Conservation (phyloP, 257 asterid genomes). For the Petunia axillaris region DNA sequence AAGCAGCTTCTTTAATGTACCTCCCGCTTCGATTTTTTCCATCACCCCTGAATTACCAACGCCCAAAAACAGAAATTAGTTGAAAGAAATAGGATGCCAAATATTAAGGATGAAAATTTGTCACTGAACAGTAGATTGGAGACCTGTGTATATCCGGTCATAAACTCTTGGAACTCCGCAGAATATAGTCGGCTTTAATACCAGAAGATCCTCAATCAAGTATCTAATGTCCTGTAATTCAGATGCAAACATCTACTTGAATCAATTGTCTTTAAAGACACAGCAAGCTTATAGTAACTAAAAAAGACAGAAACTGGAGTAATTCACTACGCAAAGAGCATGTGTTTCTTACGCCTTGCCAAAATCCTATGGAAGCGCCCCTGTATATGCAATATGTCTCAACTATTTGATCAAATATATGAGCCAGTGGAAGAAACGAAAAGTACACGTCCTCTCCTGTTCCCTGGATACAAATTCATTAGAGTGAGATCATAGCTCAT, state of each 20-base stretch:
- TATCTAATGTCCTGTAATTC: conserved; percentile 76
- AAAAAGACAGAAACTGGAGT: background rate
- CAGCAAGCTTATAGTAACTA: background rate
- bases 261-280: background rate
- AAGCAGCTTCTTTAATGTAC: conserved; percentile 65
- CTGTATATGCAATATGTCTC: conserved; percentile 68
- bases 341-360: conserved; percentile 84
- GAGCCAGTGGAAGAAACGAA: conserved; percentile 95
- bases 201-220: conserved; percentile 83
- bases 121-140: background rate
- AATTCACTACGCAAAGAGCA: background rate
- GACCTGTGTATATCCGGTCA: conserved; percentile 84
- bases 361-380: conserved; percentile 87
- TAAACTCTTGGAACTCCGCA: conserved; percentile 95
- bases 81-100: background rate
- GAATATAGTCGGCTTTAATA: conserved; percentile 79
- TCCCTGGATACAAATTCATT: conserved; percentile 43
- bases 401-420: conserved; percentile 82
- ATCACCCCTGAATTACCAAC: conserved; percentile 51
- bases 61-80: conserved; percentile 21
- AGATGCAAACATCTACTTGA: background rate
- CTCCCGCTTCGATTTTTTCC: conserved; percentile 82
- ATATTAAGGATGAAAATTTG: background rate
- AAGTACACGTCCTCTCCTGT: conserved; percentile 75
- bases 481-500: background rate